Percentiles rank a stretch among this genome's conserved stretches.
These are phyloP conservation scores for Torulaspora delbrueckii DNA, from an alignment of 805 yeast species.

Conservation along the genomic window DNA sequence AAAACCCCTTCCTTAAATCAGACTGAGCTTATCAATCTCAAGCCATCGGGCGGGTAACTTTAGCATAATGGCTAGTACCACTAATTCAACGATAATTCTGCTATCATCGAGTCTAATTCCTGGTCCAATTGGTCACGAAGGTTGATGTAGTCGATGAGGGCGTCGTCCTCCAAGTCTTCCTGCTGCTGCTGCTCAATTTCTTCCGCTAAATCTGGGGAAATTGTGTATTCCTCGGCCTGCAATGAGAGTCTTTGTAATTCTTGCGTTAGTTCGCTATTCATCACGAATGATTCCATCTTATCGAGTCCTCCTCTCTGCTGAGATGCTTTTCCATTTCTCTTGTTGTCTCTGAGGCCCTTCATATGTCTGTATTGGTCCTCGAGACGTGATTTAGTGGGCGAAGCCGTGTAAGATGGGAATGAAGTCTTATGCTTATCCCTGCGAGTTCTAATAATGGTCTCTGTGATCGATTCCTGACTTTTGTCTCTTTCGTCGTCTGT, in stretches of 20 bases:
- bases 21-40: background rate
- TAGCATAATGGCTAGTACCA: background rate
- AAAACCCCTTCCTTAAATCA: constrained; percentile 5
- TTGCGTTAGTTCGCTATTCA: constrained; percentile 19
- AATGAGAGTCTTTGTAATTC: constrained; percentile 16
- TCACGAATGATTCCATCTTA: constrained; percentile 29
- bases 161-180: constrained; percentile 27
- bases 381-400: constrained; percentile 7
- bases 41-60: background rate
- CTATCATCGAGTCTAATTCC: constrained; percentile 21
- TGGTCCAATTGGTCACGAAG: constrained; percentile 15
- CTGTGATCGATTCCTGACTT: constrained; percentile 7
- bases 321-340: constrained; percentile 9
- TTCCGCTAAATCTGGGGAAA: constrained; percentile 21
- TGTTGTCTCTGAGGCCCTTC: constrained; percentile 3
- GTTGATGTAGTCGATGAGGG: constrained; percentile 22
- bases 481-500: background rate
- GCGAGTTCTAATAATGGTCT: constrained; percentile 7
- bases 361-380: constrained; percentile 3
- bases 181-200: constrained; percentile 17
- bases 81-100: constrained; percentile 6
- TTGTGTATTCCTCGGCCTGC: constrained; percentile 20
- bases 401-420: constrained; percentile 8
- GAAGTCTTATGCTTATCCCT: constrained; percentile 4
- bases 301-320: constrained; percentile 26